Conservation (phyloP, 805 yeast species). For the Candida easanensis region DNA sequence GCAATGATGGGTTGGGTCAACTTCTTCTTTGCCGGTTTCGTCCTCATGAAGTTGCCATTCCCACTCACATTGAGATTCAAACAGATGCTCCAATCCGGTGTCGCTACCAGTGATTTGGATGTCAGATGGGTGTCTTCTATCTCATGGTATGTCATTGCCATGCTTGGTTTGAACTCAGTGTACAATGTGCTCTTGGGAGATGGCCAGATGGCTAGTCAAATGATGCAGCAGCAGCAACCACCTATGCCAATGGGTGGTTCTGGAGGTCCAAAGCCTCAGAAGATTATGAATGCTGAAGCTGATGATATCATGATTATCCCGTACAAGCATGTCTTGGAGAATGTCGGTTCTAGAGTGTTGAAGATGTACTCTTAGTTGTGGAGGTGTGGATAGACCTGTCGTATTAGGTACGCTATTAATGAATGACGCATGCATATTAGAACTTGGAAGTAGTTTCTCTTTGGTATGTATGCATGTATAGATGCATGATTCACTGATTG, state of each 20-base stretch:
- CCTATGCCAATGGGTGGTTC: slow-evolving; percentile 51
- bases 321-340: slow-evolving; percentile 54
- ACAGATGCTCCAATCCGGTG: slow-evolving; percentile 87
- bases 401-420: neutral
- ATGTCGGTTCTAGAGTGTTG: slow-evolving; percentile 58
- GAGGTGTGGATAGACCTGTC: neutral
- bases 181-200: slow-evolving; percentile 66
- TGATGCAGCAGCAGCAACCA: slow-evolving; percentile 21
- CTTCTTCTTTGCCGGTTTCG: slow-evolving; percentile 87
- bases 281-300: slow-evolving; percentile 64
- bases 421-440: neutral
- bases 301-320: slow-evolving; percentile 67
- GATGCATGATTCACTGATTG: too few species aligned
- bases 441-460: too few species aligned
- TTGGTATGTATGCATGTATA: too few species aligned
- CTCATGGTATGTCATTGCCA: slow-evolving; percentile 92
- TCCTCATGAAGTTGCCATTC: slow-evolving; percentile 85
- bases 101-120: slow-evolving; percentile 78
- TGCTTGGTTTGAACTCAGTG: slow-evolving; percentile 79
- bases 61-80: slow-evolving; percentile 88
- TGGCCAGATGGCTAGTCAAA: slow-evolving; percentile 37
- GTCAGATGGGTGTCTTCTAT: slow-evolving; percentile 91
- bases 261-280: slow-evolving; percentile 42
- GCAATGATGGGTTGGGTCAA: slow-evolving; percentile 95
- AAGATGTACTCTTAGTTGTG: slow-evolving; percentile 5